Conservation (phyloP, 495 filamentous ascomycete species). For the Aspergillus wentii region DNA sequence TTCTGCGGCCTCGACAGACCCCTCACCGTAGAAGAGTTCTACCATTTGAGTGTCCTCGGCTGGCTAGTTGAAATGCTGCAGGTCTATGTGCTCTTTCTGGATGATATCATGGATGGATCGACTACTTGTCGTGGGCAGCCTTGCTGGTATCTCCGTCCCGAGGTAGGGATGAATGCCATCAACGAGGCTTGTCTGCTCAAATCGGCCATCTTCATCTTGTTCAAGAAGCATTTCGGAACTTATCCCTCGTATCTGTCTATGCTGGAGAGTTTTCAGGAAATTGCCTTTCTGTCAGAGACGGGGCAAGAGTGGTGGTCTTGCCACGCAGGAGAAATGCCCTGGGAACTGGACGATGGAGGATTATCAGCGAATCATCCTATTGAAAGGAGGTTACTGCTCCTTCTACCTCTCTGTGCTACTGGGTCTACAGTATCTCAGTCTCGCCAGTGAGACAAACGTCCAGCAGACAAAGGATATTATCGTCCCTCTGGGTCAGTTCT, state of each 20-base stretch:
- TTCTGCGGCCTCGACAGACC: too few relatives aligned
- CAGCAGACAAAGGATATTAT: constrained; percentile 68
- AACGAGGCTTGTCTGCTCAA: constrained; percentile 88
- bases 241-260: constrained; percentile 71
- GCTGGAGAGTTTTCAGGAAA: too few relatives aligned
- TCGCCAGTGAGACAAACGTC: constrained; percentile 69
- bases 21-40: too few relatives aligned
- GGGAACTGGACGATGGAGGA: constrained; percentile 74
- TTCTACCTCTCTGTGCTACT: constrained; percentile 86
- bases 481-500: constrained; percentile 85
- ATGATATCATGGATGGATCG: constrained; percentile 86
- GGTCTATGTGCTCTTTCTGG: constrained; percentile 82
- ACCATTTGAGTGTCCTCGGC: too few relatives aligned
- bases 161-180: constrained; percentile 79
- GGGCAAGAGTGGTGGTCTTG: too few relatives aligned
- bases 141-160: constrained; percentile 76
- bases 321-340: too few relatives aligned
- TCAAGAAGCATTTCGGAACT: constrained; percentile 74
- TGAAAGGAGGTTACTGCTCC: constrained; percentile 85
- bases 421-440: constrained; percentile 61
- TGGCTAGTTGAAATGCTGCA: constrained; percentile 88
- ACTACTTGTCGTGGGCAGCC: constrained; percentile 76
- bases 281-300: too few relatives aligned
- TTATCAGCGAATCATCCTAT: constrained; percentile 81
- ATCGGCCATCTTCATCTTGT: constrained; percentile 66